These are phyloP conservation scores for Pyrus betulifolia DNA, from an alignment of 306 rosid species.

Conservation along the genomic window DNA sequence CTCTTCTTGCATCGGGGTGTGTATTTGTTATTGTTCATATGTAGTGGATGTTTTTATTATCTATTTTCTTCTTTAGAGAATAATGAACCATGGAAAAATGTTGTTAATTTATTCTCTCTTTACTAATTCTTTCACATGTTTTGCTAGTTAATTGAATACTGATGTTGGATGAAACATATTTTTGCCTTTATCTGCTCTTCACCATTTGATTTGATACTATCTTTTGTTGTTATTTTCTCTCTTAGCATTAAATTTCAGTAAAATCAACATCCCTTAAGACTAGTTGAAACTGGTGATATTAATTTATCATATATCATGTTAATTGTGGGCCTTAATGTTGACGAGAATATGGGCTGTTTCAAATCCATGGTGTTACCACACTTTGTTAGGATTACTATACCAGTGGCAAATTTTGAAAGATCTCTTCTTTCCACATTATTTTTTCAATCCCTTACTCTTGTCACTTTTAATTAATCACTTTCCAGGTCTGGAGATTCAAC, in stretches of 20 bases:
- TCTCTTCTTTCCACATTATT: neutral
- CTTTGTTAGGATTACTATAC: neutral
- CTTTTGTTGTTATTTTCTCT: neutral
- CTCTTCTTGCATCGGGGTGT: conserved; percentile 95
- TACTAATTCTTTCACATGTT: neutral
- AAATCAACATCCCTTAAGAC: neutral
- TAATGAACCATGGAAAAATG: neutral
- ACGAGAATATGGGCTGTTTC: neutral
- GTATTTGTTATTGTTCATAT: conserved; percentile 7
- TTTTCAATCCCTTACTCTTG: neutral
- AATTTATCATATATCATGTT: neutral
- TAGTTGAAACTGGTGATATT: neutral
- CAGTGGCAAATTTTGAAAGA: neutral
- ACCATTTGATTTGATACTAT: neutral
- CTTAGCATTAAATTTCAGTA: neutral
- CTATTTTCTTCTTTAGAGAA: neutral
- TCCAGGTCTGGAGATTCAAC: conserved; percentile 91
- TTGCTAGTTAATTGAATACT: neutral
- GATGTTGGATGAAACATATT: neutral
- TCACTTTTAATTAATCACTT: neutral
- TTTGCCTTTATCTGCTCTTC: neutral
- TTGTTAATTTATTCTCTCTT: neutral
- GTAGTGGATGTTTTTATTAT: neutral
- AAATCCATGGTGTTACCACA: neutral
- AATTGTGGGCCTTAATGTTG: neutral